Evolutionary conservation across 345 rosid genomes (phyloP).

Genomic region (Cochlearia excelsa): DNA sequence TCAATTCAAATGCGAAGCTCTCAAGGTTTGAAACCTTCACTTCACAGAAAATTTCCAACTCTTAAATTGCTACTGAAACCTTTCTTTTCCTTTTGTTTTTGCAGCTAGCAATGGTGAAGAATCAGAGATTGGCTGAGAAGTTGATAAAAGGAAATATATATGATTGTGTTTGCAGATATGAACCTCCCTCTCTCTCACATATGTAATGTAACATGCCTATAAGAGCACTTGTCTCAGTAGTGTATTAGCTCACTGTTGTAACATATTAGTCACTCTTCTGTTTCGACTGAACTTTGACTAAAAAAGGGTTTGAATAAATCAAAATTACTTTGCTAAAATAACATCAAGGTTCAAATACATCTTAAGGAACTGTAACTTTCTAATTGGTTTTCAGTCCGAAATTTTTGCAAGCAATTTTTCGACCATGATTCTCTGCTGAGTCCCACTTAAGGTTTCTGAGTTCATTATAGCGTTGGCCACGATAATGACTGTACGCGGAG

Average conservation of each 20-base stretch:
- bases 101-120: constrained; percentile 99
- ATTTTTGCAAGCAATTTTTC: constrained; percentile 66
- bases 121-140: constrained; percentile 92
- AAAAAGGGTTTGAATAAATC: not conserved
- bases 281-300: not conserved
- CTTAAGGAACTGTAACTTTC: not conserved
- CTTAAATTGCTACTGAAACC: not conserved
- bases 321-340: constrained; percentile 3
- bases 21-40: constrained; percentile 54
- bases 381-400: constrained; percentile 30
- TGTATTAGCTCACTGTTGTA: constrained; percentile 17
- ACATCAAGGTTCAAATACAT: constrained; percentile 15
- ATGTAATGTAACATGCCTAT: constrained; percentile 14
- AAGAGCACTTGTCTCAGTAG: constrained; percentile 10
- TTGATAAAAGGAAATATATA: constrained; percentile 80
- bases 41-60: not conserved
- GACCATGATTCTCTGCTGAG: constrained; percentile 74
- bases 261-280: not conserved
- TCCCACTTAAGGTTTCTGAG: constrained; percentile 57
- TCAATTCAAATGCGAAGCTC: constrained; percentile 73
- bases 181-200: constrained; percentile 41
- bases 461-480: constrained; percentile 69
- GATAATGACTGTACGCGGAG: constrained; percentile 56
- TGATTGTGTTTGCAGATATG: constrained; percentile 90
- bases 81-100: constrained; percentile 20